These are phyloP conservation scores for Fusarium kyushuense DNA, from an alignment of 2,329 filamentous ascomycete species.

Conservation along the genomic window DNA sequence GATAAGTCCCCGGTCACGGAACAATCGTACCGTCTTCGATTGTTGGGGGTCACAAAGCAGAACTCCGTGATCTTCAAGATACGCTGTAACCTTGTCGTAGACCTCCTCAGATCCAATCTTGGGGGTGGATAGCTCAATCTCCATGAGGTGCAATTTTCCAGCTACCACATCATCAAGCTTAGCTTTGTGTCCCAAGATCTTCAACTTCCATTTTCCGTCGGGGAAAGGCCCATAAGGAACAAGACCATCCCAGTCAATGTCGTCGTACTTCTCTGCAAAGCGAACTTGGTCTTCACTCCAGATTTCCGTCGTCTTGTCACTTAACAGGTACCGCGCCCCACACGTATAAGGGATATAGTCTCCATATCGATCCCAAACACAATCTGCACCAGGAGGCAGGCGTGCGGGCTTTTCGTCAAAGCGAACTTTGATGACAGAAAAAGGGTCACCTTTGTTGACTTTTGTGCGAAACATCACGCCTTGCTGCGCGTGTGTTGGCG, in stretches of 20 bases:
- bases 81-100: conserved; percentile 18
- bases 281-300: conserved; percentile 40
- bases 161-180: conserved; percentile 41
- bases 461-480: conserved; percentile 44
- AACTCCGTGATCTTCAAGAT: conserved; percentile 25
- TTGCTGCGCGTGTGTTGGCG: conserved; percentile 35
- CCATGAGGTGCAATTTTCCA: conserved; percentile 37
- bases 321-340: conserved; percentile 21
- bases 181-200: conserved; percentile 30
- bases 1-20: conserved; percentile 30
- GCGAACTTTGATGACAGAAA: conserved; percentile 39
- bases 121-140: conserved; percentile 37
- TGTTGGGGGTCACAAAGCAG: conserved; percentile 35
- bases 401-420: conserved; percentile 21
- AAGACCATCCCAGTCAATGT: conserved; percentile 37
- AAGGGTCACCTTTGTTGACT: conserved; percentile 30
- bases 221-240: conserved; percentile 35
- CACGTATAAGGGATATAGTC: conserved; percentile 32
- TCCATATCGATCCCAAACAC: conserved; percentile 43
- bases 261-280: conserved; percentile 36
- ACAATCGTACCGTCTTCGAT: conserved; percentile 38
- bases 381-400: conserved; percentile 17
- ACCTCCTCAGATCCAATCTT: conserved; percentile 24
- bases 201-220: conserved; percentile 41
- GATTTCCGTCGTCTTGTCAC: conserved; percentile 3